Percentiles rank a stretch among this genome's conserved stretches.
Conservation (phyloP, 148 eudicot genomes). For the Camellia granthamiana region DNA sequence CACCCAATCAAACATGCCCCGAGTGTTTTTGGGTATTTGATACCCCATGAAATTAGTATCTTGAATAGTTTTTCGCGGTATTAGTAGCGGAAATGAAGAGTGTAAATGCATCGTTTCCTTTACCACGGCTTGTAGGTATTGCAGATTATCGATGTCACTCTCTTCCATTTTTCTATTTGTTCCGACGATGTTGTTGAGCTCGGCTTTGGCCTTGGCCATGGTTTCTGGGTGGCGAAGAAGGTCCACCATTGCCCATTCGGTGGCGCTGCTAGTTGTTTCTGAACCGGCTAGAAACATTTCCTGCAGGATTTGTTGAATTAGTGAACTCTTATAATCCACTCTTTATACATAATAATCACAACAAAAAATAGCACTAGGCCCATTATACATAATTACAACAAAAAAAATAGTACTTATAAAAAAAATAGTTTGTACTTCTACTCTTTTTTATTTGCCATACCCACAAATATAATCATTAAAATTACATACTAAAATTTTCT, state of each 20-base stretch:
- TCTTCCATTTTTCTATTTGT: constrained; percentile 1
- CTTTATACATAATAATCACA: no score
- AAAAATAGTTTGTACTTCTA: no score
- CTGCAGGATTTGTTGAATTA: neutral
- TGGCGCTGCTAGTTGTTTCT: constrained; percentile 21
- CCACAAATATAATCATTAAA: no score
- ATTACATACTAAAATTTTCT: no score
- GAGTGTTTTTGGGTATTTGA: constrained; percentile 18
- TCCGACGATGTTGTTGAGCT: constrained; percentile 9
- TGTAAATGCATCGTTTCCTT: constrained; percentile 20
- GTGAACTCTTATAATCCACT: no score
- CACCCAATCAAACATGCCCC: no score
- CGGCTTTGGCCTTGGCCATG: constrained; percentile 13
- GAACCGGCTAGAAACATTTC: constrained; percentile 22
- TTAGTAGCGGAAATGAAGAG: constrained; percentile 14
- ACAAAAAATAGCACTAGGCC: no score
- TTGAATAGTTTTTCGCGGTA: constrained; percentile 9
- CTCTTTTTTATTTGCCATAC: no score
- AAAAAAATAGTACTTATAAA: no score
- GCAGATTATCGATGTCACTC: constrained; percentile 9
- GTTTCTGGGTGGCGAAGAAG: constrained; percentile 4
- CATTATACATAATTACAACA: no score
- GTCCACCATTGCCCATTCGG: constrained; percentile 19
- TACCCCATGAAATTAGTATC: constrained; percentile 20
- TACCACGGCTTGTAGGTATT: constrained; percentile 16